Evolutionary conservation across 73 alveolate species (phyloP).

Genomic region (Paramecium pentaurelia): DNA sequence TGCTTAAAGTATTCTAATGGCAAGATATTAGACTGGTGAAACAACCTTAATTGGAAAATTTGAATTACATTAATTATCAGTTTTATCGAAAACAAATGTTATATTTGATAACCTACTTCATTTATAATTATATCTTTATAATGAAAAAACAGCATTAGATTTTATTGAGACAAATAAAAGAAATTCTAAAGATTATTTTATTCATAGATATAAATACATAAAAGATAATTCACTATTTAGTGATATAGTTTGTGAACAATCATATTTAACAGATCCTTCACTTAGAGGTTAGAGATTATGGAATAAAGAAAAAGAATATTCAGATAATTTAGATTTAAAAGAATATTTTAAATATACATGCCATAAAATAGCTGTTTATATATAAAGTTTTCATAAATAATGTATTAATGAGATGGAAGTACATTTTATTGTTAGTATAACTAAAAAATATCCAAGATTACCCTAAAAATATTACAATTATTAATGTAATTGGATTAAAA

Average conservation of each 20-base stretch:
- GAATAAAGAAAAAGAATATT: slow-evolving; percentile 1
- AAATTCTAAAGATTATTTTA: not conserved
- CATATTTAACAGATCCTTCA: slow-evolving; percentile 5
- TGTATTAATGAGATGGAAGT: slow-evolving; percentile 1
- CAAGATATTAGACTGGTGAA: slow-evolving; percentile 17
- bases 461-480: not conserved
- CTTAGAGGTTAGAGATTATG: not conserved
- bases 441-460: not conserved
- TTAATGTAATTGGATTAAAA: not conserved
- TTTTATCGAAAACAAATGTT: not conserved
- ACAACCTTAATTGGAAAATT: not conserved
- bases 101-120: not conserved
- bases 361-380: slow-evolving; percentile 33
- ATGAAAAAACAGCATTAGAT: not conserved
- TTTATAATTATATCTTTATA: slow-evolving; percentile 9
- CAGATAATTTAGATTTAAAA: not conserved
- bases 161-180: not conserved
- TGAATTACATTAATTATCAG: not conserved
- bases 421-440: not conserved
- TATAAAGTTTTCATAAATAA: not conserved
- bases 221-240: not conserved
- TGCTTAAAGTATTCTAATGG: not conserved
- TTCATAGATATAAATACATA: not conserved
- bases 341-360: not conserved
- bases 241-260: not conserved